These are phyloP conservation scores for Draba incana DNA, from an alignment of 345 rosid genomes.

Conservation along the genomic window DNA sequence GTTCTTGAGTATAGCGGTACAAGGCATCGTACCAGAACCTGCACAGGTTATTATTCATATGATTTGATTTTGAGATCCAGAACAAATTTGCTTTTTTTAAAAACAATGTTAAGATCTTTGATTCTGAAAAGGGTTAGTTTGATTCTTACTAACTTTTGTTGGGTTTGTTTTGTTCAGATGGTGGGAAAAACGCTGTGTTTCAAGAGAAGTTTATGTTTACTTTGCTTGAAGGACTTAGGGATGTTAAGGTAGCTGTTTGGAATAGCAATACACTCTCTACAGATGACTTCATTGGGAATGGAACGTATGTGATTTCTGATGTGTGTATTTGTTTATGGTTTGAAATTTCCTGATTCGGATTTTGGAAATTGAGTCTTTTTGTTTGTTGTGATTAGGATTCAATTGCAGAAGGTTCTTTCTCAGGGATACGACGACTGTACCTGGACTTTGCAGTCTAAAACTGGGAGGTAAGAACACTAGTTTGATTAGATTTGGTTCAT, in stretches of 20 bases:
- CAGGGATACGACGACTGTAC: conserved; percentile 75
- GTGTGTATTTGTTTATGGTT: not conserved
- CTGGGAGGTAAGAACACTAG: conserved; percentile 62
- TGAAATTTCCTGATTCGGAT: not conserved
- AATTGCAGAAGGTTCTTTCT: conserved; percentile 71
- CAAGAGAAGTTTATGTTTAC: conserved; percentile 84
- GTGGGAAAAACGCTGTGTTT: conserved; percentile 76
- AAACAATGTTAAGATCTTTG: not conserved
- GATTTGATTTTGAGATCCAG: conserved; percentile 19
- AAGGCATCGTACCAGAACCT: conserved; percentile 61
- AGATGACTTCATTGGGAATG: conserved; percentile 86
- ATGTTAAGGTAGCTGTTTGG: conserved; percentile 64
- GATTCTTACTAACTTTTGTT: conserved; percentile 3
- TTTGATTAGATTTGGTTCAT: conserved; percentile 7
- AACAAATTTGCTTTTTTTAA: not conserved
- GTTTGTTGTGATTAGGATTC: conserved; percentile 56
- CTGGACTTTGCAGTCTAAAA: conserved; percentile 81
- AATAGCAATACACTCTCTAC: conserved; percentile 69
- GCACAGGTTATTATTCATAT: conserved; percentile 51
- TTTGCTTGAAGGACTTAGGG: conserved; percentile 82
- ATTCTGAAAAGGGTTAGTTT: not conserved
- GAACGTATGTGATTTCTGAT: conserved; percentile 56
- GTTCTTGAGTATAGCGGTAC: conserved; percentile 57
- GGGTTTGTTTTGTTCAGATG: conserved; percentile 54
- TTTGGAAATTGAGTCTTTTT: conserved; percentile 25